phyloP scores from a whole-genome alignment of 129 eudicot species.

The Smallanthus sonchifolius region DNA sequence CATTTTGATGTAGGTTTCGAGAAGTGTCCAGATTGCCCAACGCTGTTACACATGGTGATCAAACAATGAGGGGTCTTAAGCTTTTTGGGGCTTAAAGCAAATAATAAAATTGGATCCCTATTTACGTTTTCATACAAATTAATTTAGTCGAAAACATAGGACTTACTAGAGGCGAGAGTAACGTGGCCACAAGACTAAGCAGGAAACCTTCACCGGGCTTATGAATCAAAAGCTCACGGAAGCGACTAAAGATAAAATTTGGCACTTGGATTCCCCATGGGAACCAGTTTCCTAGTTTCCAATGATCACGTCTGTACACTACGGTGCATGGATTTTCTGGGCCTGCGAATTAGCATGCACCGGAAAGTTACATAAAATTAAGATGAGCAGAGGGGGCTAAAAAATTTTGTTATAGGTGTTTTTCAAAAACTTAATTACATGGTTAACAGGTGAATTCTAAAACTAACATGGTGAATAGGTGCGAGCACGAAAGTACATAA shows the following conservation, averaged over 20 bases:
- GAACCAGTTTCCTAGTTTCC: conserved; percentile 45
- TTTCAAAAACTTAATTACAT: too few species aligned
- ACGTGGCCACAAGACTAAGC: conserved; percentile 34
- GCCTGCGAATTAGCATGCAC: conserved; percentile 24
- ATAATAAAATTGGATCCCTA: too few species aligned
- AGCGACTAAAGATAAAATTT: conserved; percentile 37
- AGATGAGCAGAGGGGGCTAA: neutral
- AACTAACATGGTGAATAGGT: too few species aligned
- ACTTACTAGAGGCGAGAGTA: conserved; percentile 50
- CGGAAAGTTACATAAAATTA: neutral
- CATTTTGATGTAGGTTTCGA: conserved; percentile 34
- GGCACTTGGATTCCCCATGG: conserved; percentile 48
- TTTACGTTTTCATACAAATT: too few species aligned
- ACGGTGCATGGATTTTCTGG: conserved; percentile 42
- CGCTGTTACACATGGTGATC: conserved; percentile 29
- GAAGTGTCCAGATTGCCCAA: conserved; percentile 43
- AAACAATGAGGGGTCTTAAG: neutral
- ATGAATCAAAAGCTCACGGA: conserved; percentile 47
- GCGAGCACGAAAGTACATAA: too few species aligned
- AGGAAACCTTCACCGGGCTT: conserved; percentile 54
- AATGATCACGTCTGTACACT: conserved; percentile 38
- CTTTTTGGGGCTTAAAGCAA: too few species aligned
- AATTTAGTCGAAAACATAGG: neutral
- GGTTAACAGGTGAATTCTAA: too few species aligned
- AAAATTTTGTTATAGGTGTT: neutral